Conservation (phyloP, 257 asterid species). For the Hygrophila difformis region DNA sequence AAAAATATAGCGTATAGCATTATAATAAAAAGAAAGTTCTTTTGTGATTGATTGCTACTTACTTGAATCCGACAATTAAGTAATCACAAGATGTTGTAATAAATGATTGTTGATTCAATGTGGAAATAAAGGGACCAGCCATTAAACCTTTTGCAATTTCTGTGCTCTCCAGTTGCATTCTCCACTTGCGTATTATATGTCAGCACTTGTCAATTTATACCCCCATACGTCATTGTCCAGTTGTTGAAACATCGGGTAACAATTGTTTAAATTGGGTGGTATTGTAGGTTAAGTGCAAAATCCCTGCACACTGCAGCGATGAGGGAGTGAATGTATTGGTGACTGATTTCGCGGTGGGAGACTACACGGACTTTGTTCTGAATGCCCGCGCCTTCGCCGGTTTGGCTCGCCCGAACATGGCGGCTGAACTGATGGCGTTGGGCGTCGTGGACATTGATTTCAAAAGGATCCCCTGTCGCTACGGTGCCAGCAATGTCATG, state of each 20-base stretch:
- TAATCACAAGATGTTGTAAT: too few species aligned
- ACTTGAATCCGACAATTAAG: too few species aligned
- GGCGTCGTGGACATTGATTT: neutral
- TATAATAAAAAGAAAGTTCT: too few species aligned
- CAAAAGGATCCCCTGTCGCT: neutral
- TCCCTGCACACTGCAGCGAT: neutral
- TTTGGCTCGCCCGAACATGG: neutral
- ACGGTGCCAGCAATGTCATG: neutral
- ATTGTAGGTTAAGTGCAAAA: neutral
- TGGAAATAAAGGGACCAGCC: too few species aligned
- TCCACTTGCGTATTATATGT: neutral
- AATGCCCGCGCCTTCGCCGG: neutral
- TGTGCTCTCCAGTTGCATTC: neutral
- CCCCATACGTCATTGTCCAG: too few species aligned
- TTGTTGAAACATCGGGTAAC: too few species aligned
- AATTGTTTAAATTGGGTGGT: neutral
- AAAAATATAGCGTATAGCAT: too few species aligned
- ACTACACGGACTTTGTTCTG: neutral
- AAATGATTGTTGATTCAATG: too few species aligned
- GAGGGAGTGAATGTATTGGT: neutral
- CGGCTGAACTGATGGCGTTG: neutral
- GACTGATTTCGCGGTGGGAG: neutral
- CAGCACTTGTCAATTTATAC: too few species aligned
- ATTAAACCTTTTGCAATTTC: too few species aligned
- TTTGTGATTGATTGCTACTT: too few species aligned